Evolutionary conservation across 2,329 filamentous ascomycete species (phyloP), one percentile per base, ranked within the genome.

Genomic region (Exophiala phaeomuriformis): DNA sequence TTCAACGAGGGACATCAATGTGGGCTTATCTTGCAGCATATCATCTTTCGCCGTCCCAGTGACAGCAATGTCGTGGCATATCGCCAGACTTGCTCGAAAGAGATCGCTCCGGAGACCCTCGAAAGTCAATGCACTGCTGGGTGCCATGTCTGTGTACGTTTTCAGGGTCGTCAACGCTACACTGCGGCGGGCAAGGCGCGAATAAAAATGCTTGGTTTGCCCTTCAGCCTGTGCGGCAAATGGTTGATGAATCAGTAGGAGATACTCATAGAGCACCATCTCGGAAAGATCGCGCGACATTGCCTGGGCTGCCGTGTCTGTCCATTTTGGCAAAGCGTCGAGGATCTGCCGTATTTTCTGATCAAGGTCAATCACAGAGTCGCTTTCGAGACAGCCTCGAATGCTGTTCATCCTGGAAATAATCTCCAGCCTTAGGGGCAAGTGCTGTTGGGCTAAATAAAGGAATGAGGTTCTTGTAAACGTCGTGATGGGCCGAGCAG

Each of bases 361-460:
- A 51, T 68, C 65, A 30, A 64, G 61, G 12, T 60, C 51, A 32
- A 63, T 46, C 4, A 64, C 60, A n/a, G 61, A 56, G 9, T 66
- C 65, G 48, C 61, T 65, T 28, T 59, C 55, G 5, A 64, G 44
- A 6, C 51, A 55, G 10, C 56, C 50, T 9, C 58, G 53, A 8
- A 66, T 56, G 42, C 65, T 65, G 52, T 68, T 68, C 10, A 67
- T 59, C 28, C 62, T 55, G 5, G 63, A 63, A 9, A 65, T 60
- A 12, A 67, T 49, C 6, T 64, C 56, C 2, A 65, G 55, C 12
- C 66, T 59, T n/a, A 66, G 52, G 2, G 63, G 46, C 31, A 67
- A 61, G 29, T 60, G 63, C 5, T 58, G 55, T 12, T 53, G 55
- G 1, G 65, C 63, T 9, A 65, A 52, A 32, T 61, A 59, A 6